phyloP scores from a whole-genome alignment of 2,329 filamentous ascomycete genomes.

The Sporothrix protearum region DNA sequence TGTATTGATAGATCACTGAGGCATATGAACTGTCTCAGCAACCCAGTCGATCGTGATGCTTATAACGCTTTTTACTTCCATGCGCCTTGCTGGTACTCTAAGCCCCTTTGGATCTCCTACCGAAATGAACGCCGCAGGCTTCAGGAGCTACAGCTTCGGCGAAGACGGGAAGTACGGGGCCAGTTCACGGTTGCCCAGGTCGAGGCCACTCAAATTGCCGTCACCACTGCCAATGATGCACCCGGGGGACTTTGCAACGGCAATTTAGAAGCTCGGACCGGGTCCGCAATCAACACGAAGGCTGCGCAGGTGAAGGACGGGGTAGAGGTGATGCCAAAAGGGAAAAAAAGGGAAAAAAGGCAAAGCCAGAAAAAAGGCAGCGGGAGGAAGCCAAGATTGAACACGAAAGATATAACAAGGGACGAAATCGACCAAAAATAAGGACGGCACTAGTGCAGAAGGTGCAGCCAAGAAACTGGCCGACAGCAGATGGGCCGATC shows the following conservation, averaged over 20 bases:
- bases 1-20: neutral
- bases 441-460: neutral
- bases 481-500: slow-evolving; percentile 18
- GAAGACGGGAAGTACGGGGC: neutral
- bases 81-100: slow-evolving; percentile 21
- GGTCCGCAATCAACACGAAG: neutral
- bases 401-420: neutral
- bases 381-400: neutral
- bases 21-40: slow-evolving; percentile 19
- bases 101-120: slow-evolving; percentile 9
- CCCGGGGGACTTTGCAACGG: no score
- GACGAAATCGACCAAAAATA: neutral
- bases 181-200: neutral
- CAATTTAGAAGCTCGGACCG: no score
- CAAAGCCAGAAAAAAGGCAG: neutral
- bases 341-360: neutral
- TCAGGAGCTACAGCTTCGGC: neutral
- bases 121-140: slow-evolving; percentile 16
- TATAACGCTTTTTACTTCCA: slow-evolving; percentile 21
- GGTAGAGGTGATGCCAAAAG: neutral
- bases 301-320: neutral
- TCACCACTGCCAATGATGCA: neutral
- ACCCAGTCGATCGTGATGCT: slow-evolving; percentile 12
- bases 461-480: slow-evolving; percentile 1
- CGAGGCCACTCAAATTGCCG: neutral